Conservation (phyloP, 169 alveolate species). For the Babesia divergens region DNA sequence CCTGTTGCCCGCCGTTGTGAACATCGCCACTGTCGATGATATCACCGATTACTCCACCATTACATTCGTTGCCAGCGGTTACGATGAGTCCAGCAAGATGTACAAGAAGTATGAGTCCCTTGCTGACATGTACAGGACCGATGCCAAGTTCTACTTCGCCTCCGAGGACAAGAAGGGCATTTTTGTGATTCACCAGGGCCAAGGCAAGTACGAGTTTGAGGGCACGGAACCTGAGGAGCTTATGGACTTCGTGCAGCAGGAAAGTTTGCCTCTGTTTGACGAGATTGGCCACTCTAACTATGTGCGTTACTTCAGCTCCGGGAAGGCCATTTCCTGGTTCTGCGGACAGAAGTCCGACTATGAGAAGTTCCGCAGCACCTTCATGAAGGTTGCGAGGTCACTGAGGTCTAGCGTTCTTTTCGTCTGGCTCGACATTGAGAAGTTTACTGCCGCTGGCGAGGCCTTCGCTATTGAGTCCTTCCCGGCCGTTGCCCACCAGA, state of each 20-base stretch:
- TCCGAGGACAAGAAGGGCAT: slow-evolving; percentile 24
- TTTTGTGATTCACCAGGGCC: slow-evolving; percentile 39
- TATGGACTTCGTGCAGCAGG: slow-evolving; percentile 62
- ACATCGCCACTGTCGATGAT: slow-evolving; percentile 33
- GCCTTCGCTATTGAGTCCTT: slow-evolving; percentile 54
- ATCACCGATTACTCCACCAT: slow-evolving; percentile 28
- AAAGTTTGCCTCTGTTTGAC: slow-evolving; percentile 72
- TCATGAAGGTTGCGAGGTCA: slow-evolving; percentile 44
- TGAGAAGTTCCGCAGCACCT: slow-evolving; percentile 61
- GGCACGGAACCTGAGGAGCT: slow-evolving; percentile 46
- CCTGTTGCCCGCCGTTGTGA: slow-evolving; percentile 64
- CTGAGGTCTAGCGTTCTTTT: slow-evolving; percentile 36
- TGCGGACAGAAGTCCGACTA: slow-evolving; percentile 72
- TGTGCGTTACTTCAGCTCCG: slow-evolving; percentile 67
- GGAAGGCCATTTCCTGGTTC: slow-evolving; percentile 75
- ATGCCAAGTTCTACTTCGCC: slow-evolving; percentile 63
- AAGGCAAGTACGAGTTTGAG: slow-evolving; percentile 22
- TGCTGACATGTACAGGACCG: slow-evolving; percentile 67
- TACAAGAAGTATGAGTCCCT: slow-evolving; percentile 57
- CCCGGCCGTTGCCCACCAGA: slow-evolving; percentile 78
- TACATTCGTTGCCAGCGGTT: slow-evolving; percentile 53
- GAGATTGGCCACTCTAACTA: slow-evolving; percentile 74
- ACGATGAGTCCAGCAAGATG: slow-evolving; percentile 51
- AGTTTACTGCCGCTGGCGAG: slow-evolving; percentile 59
- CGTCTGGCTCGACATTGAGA: slow-evolving; percentile 64